Evolutionary conservation across 768 basidiomycete species (phyloP).

Genomic region (Erythrobasidium yunnanense): DNA sequence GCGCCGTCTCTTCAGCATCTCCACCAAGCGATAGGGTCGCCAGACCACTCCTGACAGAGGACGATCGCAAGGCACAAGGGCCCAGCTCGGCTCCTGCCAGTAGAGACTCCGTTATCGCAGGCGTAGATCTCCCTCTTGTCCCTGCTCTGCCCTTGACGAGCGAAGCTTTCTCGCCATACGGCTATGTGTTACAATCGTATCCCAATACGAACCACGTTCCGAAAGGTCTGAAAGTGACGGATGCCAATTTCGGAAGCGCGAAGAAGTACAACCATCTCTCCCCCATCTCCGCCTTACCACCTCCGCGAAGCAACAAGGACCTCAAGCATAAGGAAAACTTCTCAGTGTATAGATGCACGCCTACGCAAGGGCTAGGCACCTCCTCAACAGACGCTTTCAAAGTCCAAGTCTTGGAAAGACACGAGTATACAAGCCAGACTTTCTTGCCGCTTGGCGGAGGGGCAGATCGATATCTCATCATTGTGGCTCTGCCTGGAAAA

Average conservation of each 20-base stretch:
- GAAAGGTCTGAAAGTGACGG: constrained; percentile 27
- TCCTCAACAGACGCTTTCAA: constrained; percentile 43
- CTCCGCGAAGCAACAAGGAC: constrained; percentile 46
- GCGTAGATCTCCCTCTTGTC: constrained; percentile 35
- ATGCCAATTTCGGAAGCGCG: constrained; percentile 69
- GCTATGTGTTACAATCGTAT: constrained; percentile 83
- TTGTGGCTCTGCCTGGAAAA: constrained; percentile 67
- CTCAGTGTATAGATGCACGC: constrained; percentile 10
- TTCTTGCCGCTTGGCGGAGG: constrained; percentile 81
- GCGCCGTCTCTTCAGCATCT: constrained; percentile 38
- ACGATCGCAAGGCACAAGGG: too few species aligned
- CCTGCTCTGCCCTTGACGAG: constrained; percentile 56
- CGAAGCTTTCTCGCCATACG: constrained; percentile 78
- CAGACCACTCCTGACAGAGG: too few species aligned
- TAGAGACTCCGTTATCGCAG: too few species aligned
- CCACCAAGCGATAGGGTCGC: too few species aligned
- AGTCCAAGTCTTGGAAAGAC: constrained; percentile 72
- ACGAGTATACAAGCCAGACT: constrained; percentile 77
- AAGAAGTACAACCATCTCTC: constrained; percentile 86
- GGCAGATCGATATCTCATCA: constrained; percentile 58
- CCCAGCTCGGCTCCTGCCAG: too few species aligned
- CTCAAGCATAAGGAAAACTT: constrained; percentile 44
- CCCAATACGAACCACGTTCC: constrained; percentile 46
- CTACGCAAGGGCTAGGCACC: not conserved
- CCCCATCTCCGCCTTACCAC: constrained; percentile 47